These are phyloP conservation scores for Mycogone perniciosa DNA, from an alignment of 2,329 filamentous ascomycete genomes.

Conservation along the genomic window DNA sequence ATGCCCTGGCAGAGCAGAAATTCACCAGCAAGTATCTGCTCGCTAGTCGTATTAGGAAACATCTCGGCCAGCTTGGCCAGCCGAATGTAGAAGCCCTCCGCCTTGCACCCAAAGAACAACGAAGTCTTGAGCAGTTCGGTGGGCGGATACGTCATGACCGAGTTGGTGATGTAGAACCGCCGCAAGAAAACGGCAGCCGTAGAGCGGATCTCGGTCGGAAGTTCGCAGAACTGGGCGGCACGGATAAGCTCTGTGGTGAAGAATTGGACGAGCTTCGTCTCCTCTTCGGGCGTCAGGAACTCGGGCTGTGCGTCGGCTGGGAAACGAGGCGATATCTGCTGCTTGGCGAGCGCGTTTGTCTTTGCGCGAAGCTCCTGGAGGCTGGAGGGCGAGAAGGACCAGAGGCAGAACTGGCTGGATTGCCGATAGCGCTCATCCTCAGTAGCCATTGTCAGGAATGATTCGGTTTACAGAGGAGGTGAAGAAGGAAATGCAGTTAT, in stretches of 20 bases:
- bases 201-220: slow-evolving; percentile 44
- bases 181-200: slow-evolving; percentile 86
- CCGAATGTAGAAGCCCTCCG: slow-evolving; percentile 74
- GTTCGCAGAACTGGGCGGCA: slow-evolving; percentile 47
- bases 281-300: slow-evolving; percentile 77
- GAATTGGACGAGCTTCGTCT: slow-evolving; percentile 72
- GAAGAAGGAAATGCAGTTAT: neutral
- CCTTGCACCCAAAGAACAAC: slow-evolving; percentile 89
- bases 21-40: slow-evolving; percentile 84
- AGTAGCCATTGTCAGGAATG: slow-evolving; percentile 50
- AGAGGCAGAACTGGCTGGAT: slow-evolving; percentile 84
- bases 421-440: slow-evolving; percentile 89
- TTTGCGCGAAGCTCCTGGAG: slow-evolving; percentile 66
- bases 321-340: slow-evolving; percentile 53
- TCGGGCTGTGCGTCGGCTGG: slow-evolving; percentile 56
- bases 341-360: slow-evolving; percentile 68
- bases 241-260: slow-evolving; percentile 58
- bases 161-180: slow-evolving; percentile 94
- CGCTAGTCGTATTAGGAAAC: slow-evolving; percentile 64
- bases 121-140: slow-evolving; percentile 83
- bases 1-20: slow-evolving; percentile 89
- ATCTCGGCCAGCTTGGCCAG: slow-evolving; percentile 59
- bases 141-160: slow-evolving; percentile 91
- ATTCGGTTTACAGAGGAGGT: neutral
- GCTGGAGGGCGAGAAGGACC: slow-evolving; percentile 77